Base-by-base conservation (phyloP, 257 asterid genomes). In the Nicotiana knightiana region DNA sequence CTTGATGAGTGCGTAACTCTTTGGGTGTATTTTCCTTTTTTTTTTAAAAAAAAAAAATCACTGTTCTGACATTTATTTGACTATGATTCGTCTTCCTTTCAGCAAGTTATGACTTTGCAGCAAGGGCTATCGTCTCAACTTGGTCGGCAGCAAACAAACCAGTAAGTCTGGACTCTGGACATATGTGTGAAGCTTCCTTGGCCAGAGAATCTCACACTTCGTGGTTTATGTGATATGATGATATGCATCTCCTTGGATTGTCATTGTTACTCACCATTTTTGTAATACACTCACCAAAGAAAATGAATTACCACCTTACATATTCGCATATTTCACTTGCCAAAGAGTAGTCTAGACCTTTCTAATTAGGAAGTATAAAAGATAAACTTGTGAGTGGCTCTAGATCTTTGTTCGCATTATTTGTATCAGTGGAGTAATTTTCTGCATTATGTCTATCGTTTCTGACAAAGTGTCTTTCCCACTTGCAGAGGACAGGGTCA, bases 41-140 rank as follows among this genome's bases (percentile, higher is more conserved):
- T 4, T 30, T 26, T 66, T 33, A 1, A 30, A 30, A 3, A 32
- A 37, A 6, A 8, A 43, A 43, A 43, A 16, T 3, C 9, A 51
- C 43, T 39, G 16, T 68, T 68, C 77, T 39, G 77, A 64, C 37
- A 7, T 43, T 26, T 59, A 5, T 6, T 67, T 82, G 70, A 24
- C 63, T 57, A 32, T 48, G 28, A 3, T 71, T 67, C 64, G 33
- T 68, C 11, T 33, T n/a, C n/a, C 39, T 83, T 84, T 70, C 88
- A 89, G 92, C 91, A 86, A 89, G 85, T 86, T 39, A 76, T 85
- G 85, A 57, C 86, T 17, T 79, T 83, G 67, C 90, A 85, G 86
- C 91, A 87, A 80, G 83, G 88, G 59, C 83, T 88, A 43, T 59
- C 81, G 54, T 82, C 95, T 81, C 91, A 88, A 79, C 82, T 87